These are phyloP conservation scores for Microbotryomycetes sp. DNA, from an alignment of 1,284 basidiomycete genomes.

Conservation along the genomic window DNA sequence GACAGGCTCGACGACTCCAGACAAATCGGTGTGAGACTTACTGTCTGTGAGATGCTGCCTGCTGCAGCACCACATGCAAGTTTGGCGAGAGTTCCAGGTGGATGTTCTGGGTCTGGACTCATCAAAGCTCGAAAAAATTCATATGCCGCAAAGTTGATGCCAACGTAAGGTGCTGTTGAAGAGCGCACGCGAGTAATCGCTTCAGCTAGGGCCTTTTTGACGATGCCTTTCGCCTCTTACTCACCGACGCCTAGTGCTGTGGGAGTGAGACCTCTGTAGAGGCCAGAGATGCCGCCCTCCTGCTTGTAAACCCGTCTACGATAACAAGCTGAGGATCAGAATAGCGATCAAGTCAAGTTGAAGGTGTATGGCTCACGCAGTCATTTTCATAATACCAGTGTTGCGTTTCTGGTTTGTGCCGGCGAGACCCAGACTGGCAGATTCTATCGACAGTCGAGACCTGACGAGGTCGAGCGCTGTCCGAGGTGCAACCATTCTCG, in stretches of 20 bases:
- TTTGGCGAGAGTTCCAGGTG: slow-evolving; percentile 36
- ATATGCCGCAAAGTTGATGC: slow-evolving; percentile 29
- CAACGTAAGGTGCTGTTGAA: slow-evolving; percentile 33
- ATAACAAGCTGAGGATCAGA: neutral
- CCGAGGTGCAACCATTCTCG: neutral
- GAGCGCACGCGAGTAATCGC: no score
- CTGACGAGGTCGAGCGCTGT: slow-evolving; percentile 43
- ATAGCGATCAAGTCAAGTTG: neutral
- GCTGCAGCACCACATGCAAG: slow-evolving; percentile 50
- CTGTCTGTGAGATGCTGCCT: slow-evolving; percentile 72
- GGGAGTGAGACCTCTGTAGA: slow-evolving; percentile 44
- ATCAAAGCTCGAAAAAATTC: neutral
- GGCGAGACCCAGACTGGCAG: slow-evolving; percentile 23
- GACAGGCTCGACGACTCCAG: neutral
- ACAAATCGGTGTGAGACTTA: neutral
- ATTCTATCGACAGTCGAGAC: slow-evolving; percentile 42
- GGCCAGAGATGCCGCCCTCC: slow-evolving; percentile 43
- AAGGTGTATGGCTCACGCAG: slow-evolving; percentile 12
- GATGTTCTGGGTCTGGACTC: slow-evolving; percentile 11
- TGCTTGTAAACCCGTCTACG: slow-evolving; percentile 39
- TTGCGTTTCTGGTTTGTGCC: slow-evolving; percentile 27
- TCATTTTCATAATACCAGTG: slow-evolving; percentile 43
- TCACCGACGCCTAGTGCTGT: slow-evolving; percentile 33
- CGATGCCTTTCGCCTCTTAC: neutral
- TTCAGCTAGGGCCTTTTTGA: no score